Evolutionary conservation across 2,329 filamentous ascomycete genomes (phyloP).

Genomic region (Aureobasidium vineae): DNA sequence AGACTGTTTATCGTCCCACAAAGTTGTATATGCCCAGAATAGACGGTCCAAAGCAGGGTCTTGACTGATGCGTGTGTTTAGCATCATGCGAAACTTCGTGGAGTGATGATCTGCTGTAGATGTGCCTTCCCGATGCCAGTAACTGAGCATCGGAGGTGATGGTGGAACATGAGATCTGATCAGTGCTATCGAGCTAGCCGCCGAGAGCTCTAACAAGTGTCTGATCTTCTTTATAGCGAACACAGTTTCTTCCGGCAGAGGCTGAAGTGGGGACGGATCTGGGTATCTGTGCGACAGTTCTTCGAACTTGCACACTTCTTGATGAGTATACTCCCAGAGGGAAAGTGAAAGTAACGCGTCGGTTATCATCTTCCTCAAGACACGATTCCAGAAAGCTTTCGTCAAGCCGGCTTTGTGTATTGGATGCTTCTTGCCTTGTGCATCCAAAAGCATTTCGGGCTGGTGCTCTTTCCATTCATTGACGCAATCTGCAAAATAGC

Average conservation of each 20-base stretch:
- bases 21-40: constrained; percentile 1
- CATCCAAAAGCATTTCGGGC: constrained; percentile 46
- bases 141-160: constrained; percentile 36
- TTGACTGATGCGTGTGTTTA: background rate
- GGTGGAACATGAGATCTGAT: constrained; percentile 44
- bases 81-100: background rate
- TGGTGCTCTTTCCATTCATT: constrained; percentile 50
- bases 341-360: constrained; percentile 30
- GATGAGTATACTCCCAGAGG: constrained; percentile 31
- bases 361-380: constrained; percentile 29
- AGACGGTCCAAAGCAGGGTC: constrained; percentile 12
- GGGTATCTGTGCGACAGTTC: background rate
- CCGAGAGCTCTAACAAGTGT: background rate
- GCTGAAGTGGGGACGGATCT: background rate
- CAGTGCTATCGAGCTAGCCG: constrained; percentile 32
- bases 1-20: constrained; percentile 10
- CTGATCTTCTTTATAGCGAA: background rate
- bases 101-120: constrained; percentile 15
- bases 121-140: constrained; percentile 30
- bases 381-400: constrained; percentile 28
- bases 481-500: constrained; percentile 53
- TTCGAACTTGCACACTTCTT: background rate
- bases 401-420: constrained; percentile 14
- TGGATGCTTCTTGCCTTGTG: constrained; percentile 36
- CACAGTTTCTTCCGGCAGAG: background rate